Percentiles rank a stretch among this genome's conserved stretches.
Conservation (phyloP, 257 asterid genomes). For the Solanum verrucosum region DNA sequence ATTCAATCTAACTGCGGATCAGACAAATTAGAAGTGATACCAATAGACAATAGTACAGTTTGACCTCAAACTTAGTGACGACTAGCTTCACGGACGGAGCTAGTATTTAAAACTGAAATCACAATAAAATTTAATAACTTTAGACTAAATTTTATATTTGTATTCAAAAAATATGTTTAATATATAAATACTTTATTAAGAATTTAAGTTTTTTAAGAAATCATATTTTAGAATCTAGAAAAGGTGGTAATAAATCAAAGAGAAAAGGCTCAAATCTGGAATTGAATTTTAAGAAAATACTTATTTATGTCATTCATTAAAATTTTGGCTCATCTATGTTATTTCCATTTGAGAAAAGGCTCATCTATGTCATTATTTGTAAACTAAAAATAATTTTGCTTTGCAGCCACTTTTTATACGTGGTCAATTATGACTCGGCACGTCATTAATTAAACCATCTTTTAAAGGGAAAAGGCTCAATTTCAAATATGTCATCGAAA, state of each 20-base stretch:
- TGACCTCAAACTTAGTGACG: not conserved
- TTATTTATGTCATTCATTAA: too few species aligned
- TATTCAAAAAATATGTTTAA: not conserved
- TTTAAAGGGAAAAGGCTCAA: too few species aligned
- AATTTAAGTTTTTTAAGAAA: too few species aligned
- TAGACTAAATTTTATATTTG: too few species aligned
- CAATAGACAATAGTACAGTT: not conserved
- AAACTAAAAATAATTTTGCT: too few species aligned
- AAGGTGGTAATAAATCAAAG: not conserved
- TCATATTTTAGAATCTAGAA: not conserved
- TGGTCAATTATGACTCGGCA: not conserved
- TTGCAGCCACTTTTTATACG: not conserved
- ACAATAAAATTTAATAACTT: too few species aligned
- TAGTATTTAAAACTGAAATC: too few species aligned
- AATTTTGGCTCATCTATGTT: too few species aligned
- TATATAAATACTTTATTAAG: too few species aligned
- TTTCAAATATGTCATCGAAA: not conserved
- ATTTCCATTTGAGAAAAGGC: not conserved
- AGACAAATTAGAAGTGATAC: not conserved
- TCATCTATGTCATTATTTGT: too few species aligned
- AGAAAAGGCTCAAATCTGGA: not conserved
- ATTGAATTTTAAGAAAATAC: too few species aligned
- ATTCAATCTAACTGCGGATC: not conserved
- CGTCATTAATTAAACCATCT: not conserved
- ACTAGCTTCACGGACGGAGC: not conserved